A percentile compares a stretch with the other conserved stretches of the same genome.
Evolutionary conservation across 2,329 filamentous ascomycete species (phyloP).

Genomic region (Lasiodiplodia theobromae): DNA sequence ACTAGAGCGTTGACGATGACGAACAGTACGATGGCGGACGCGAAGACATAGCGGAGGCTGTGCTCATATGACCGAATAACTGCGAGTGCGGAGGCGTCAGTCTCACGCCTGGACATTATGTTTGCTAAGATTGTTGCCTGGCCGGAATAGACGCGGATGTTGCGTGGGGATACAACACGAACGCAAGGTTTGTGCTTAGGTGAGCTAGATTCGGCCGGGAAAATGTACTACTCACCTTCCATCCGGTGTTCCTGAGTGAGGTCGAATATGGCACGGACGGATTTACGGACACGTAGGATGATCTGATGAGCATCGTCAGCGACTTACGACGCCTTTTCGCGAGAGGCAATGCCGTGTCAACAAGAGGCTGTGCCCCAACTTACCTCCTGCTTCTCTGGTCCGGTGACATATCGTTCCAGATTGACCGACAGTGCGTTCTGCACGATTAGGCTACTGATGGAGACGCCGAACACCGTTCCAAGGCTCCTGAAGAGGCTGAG

Average conservation of each 20-base stretch:
- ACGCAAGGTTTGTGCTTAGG: constrained; percentile 1
- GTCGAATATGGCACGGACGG: constrained; percentile 56
- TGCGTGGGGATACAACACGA: background rate
- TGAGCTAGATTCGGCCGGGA: background rate
- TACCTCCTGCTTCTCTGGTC: constrained; percentile 62
- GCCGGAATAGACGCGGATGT: background rate
- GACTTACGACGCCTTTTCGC: background rate
- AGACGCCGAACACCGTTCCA: constrained; percentile 76
- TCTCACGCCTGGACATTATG: background rate
- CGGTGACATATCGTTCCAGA: constrained; percentile 65
- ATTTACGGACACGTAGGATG: constrained; percentile 58
- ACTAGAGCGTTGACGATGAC: constrained; percentile 60
- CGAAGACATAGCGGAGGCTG: constrained; percentile 52
- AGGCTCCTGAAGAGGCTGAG: constrained; percentile 75
- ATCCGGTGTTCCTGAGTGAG: constrained; percentile 54
- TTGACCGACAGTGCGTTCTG: constrained; percentile 73
- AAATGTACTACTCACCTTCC: constrained; percentile 50
- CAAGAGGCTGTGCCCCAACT: constrained; percentile 19
- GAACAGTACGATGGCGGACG: constrained; percentile 53
- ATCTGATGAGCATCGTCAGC: constrained; percentile 37
- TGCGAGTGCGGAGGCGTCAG: constrained; percentile 29
- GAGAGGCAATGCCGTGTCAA: background rate
- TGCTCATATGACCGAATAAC: constrained; percentile 49
- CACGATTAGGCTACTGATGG: constrained; percentile 72
- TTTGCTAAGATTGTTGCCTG: constrained; percentile 1